Evolutionary conservation across 2,329 filamentous ascomycete species (phyloP), one percentile per base, ranked within the genome.

Genomic region (Clonostachys rhizophaga): DNA sequence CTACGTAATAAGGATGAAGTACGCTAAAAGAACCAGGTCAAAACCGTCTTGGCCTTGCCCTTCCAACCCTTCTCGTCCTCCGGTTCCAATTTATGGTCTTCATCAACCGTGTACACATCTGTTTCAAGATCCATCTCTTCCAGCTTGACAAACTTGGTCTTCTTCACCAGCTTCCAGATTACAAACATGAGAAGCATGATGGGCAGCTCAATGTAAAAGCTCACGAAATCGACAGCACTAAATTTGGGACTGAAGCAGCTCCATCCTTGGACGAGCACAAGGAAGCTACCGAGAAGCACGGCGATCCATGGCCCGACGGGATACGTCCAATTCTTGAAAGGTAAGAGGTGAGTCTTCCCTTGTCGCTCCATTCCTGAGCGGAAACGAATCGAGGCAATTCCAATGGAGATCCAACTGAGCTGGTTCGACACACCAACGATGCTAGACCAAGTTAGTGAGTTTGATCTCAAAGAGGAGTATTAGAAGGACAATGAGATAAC

Each of bases 261-360:
- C 14, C 39, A 45, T 18, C 34, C 43, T 24, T 35, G 24, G 34
- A 37, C n/a, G 33, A 24, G 14, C 12, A 45, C 43, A 5, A 37
- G 34, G 16, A 30, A 18, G 12, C 17, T 35, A 16, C 16, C 17
- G 24, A 39, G 39, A 20, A 24, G 17, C 5, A 30, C 48, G 68
- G 51, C 8, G 24, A 30, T 30, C 24, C 24, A 30, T 30, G 24
- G 24, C 4, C 24, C 24, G 48, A 70, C 76, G 0, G 83, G 83
- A 50, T 86, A 85, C 0, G 81, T 84, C 78, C 79, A 84, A 56
- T 86, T 86, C 50, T 75, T 78, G 65, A 82, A 86, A 0, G 83
- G 81, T 0, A 86, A 68, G 69, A 49, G 24, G 10, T 30, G 24
- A 30, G 24, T 30, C 9, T 30, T 30, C 9, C 24, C 24, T 10